Percentiles rank a stretch among this genome's conserved stretches.
phyloP scores from a whole-genome alignment of 257 asterid species.

The Solanum gandarillasii region DNA sequence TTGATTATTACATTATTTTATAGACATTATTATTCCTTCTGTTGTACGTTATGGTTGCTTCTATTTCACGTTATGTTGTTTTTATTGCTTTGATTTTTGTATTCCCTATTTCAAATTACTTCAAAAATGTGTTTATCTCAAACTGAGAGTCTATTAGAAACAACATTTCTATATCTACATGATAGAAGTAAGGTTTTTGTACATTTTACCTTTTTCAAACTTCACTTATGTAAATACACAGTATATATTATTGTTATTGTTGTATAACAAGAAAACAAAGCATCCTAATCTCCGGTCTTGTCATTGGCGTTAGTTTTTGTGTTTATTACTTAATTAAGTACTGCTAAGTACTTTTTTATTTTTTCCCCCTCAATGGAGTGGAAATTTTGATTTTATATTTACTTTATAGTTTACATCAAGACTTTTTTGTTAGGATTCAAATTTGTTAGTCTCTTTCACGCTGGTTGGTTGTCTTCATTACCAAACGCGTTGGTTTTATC shows the following conservation, averaged over 20 bases:
- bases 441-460: neutral
- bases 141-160: neutral
- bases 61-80: neutral
- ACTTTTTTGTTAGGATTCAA: neutral
- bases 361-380: neutral
- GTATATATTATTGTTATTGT: neutral
- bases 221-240: too few species aligned
- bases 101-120: neutral
- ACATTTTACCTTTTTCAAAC: neutral
- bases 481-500: neutral
- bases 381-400: neutral
- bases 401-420: neutral
- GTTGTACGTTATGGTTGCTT: neutral
- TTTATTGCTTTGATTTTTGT: neutral
- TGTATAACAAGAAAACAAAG: neutral
- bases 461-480: neutral
- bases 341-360: neutral
- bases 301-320: neutral
- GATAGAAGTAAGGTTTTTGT: rapidly evolving
- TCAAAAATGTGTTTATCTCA: neutral
- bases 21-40: neutral
- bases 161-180: rapidly evolving
- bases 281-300: neutral
- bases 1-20: neutral
- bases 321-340: neutral